These are phyloP conservation scores for Sporothrix pseudoabietina DNA, from an alignment of 2,329 filamentous ascomycete genomes.

Conservation along the genomic window DNA sequence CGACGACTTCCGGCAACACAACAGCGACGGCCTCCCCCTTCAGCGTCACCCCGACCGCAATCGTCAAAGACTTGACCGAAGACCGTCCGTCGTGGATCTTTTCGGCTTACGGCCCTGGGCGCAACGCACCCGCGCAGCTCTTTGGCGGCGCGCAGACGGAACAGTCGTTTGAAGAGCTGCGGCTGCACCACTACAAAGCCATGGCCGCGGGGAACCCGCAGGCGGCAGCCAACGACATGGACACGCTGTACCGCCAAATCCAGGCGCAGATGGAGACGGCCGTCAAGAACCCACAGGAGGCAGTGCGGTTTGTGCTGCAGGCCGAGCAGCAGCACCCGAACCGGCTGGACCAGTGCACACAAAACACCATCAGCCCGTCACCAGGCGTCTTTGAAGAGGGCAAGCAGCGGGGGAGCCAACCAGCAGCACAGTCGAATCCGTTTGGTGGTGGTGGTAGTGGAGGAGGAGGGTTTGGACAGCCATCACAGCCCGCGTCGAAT, in stretches of 20 bases:
- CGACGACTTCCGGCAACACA: background rate
- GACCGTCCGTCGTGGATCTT: slow-evolving; percentile 83
- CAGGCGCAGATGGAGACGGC: slow-evolving; percentile 73
- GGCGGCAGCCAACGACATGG: slow-evolving; percentile 60
- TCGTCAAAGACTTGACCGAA: slow-evolving; percentile 67
- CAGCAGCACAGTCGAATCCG: background rate
- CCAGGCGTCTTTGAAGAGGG: slow-evolving; percentile 51
- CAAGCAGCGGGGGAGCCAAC: slow-evolving; percentile 35
- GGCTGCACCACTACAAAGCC: slow-evolving; percentile 69
- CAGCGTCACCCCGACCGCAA: slow-evolving; percentile 58
- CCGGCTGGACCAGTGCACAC: slow-evolving; percentile 64
- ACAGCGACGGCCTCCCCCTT: slow-evolving; percentile 43
- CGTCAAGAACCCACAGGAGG: slow-evolving; percentile 68
- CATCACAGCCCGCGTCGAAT: slow-evolving; percentile 35
- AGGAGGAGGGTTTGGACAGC: slow-evolving; percentile 39
- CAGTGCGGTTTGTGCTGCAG: slow-evolving; percentile 68
- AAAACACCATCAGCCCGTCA: slow-evolving; percentile 47
- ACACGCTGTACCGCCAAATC: slow-evolving; percentile 63
- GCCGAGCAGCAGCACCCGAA: slow-evolving; percentile 74
- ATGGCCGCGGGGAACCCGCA: slow-evolving; percentile 62
- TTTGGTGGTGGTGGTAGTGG: slow-evolving; percentile 16
- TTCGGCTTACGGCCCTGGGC: slow-evolving; percentile 80
- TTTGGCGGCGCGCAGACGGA: slow-evolving; percentile 80
- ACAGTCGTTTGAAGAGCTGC: slow-evolving; percentile 85
- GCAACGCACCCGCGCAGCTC: slow-evolving; percentile 75